Conservation (phyloP, 306 rosid species). For the Casuarina equisetifolia region DNA sequence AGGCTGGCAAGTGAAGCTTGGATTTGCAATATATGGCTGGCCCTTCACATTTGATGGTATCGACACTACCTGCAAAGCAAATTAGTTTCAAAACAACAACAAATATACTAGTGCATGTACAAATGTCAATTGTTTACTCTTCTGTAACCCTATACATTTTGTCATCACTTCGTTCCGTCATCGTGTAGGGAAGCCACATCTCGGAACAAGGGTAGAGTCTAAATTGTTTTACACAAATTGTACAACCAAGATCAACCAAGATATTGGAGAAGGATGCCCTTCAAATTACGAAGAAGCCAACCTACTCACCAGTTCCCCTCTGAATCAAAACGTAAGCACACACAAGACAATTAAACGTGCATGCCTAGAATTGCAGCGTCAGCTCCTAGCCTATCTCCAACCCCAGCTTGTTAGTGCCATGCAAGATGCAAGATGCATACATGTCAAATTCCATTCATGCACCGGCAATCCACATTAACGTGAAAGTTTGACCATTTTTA, state of each 20-base stretch:
- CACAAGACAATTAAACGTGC: background rate
- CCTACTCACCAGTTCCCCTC: background rate
- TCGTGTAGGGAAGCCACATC: background rate
- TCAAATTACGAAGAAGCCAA: background rate
- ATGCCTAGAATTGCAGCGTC: background rate
- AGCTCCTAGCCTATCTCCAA: background rate
- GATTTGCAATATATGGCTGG: background rate
- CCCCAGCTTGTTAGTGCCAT: no score
- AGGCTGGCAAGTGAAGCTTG: constrained; percentile 10
- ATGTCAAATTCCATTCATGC: no score
- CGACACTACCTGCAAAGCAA: background rate
- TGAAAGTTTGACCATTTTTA: no score
- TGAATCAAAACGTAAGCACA: background rate
- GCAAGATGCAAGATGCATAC: background rate
- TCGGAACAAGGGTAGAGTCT: background rate
- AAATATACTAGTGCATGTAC: background rate
- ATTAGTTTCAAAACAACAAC: background rate
- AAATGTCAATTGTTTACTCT: background rate
- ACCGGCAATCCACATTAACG: no score
- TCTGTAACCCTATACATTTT: background rate
- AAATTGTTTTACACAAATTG: background rate
- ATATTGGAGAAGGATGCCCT: no score
- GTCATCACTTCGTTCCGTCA: background rate
- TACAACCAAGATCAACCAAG: no score
- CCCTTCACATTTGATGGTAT: background rate